Conservation (phyloP, 192 early-diverging fungal genomes). For the Coemansia sp. region DNA sequence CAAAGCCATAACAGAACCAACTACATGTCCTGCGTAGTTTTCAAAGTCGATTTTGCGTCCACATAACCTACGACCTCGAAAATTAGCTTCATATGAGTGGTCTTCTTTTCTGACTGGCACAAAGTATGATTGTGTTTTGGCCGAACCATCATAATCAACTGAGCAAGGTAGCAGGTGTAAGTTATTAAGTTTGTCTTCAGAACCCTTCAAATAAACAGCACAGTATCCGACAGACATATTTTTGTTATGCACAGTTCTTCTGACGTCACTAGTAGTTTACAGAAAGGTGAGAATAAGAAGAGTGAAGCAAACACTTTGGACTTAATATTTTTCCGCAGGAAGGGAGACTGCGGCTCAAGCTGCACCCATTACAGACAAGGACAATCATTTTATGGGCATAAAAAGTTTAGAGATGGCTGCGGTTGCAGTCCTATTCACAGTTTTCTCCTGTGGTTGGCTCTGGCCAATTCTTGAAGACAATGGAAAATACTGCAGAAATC, state of each 20-base stretch:
- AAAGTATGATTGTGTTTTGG: conserved; percentile 36
- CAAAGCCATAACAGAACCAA: conserved; percentile 11
- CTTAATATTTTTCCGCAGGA: background rate
- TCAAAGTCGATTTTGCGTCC: conserved; percentile 17
- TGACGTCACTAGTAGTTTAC: background rate
- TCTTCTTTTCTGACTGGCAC: conserved; percentile 16
- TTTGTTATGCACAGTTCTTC: background rate
- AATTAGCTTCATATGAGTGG: conserved; percentile 26
- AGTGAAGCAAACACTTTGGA: background rate
- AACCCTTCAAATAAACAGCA: conserved; percentile 11
- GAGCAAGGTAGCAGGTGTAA: conserved; percentile 35
- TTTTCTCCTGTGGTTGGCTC: background rate
- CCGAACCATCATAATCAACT: conserved; percentile 34
- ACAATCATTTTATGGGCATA: background rate
- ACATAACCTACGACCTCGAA: conserved; percentile 46
- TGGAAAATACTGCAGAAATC: background rate
- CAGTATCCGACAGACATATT: conserved; percentile 1
- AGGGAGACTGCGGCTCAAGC: background rate
- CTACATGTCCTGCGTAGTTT: conserved; percentile 30
- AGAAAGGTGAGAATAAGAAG: background rate
- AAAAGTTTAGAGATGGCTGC: background rate
- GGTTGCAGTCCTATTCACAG: background rate
- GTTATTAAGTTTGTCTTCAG: background rate
- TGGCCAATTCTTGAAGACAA: background rate
- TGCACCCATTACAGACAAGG: background rate